A percentile compares a stretch with the other conserved stretches of the same genome.
These are phyloP conservation scores for Kluyveromyces starmeri DNA, from an alignment of 805 yeast species.

Conservation along the genomic window DNA sequence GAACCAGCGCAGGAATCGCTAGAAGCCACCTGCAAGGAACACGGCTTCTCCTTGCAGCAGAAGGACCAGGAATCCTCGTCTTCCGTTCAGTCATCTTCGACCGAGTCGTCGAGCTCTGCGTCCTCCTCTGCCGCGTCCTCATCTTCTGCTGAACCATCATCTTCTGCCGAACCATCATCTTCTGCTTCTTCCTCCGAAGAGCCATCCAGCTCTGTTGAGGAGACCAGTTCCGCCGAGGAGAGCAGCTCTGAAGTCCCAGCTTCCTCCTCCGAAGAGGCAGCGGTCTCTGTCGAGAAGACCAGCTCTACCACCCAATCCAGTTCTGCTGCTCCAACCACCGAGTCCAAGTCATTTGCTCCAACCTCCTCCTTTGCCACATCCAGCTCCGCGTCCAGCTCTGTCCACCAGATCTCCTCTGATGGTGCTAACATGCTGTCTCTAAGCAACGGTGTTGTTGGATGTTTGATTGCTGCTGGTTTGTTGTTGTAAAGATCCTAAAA, in stretches of 20 bases:
- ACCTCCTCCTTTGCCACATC: not conserved
- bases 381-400: constrained; percentile 14
- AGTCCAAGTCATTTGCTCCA: constrained; percentile 11
- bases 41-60: constrained; percentile 31
- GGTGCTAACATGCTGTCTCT: constrained; percentile 37
- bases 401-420: constrained; percentile 28
- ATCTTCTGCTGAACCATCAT: constrained; percentile 22
- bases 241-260: constrained; percentile 18
- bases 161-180: constrained; percentile 24
- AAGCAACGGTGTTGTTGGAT: constrained; percentile 20
- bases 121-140: constrained; percentile 25
- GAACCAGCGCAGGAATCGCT: constrained; percentile 54
- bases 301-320: constrained; percentile 20
- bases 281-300: constrained; percentile 14
- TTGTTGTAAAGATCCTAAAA: constrained; percentile 7
- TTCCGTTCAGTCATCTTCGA: constrained; percentile 27
- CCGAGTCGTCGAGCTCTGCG: constrained; percentile 29
- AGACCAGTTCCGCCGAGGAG: constrained; percentile 19
- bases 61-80: constrained; percentile 26
- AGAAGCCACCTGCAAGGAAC: constrained; percentile 41
- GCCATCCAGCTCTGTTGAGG: constrained; percentile 18
- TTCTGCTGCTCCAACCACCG: constrained; percentile 17
- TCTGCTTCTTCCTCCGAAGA: constrained; percentile 22
- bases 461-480: constrained; percentile 13
- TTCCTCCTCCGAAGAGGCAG: constrained; percentile 12